These are phyloP conservation scores for Yueomyces sp. DNA, from an alignment of 805 yeast species.

Conservation along the genomic window DNA sequence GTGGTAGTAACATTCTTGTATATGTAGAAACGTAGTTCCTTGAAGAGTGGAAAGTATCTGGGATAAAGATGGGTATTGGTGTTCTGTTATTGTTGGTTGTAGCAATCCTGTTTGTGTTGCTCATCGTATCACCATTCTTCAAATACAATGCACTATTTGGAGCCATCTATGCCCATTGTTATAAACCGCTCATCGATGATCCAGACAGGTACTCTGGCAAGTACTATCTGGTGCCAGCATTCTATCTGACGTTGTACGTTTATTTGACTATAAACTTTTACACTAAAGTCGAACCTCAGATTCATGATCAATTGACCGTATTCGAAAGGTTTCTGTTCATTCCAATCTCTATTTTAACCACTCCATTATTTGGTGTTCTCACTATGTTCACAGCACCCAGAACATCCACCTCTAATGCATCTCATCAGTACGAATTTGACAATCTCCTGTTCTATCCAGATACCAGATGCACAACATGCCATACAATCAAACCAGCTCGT, in stretches of 20 bases:
- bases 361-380: conserved; percentile 10
- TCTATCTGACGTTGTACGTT: conserved; percentile 14
- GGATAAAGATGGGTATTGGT: not conserved
- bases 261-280: conserved; percentile 10
- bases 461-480: conserved; percentile 44
- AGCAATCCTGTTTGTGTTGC: conserved; percentile 1
- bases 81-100: not conserved
- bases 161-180: conserved; percentile 15
- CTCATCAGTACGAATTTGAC: conserved; percentile 28
- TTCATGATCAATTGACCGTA: conserved; percentile 3
- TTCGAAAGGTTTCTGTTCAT: conserved; percentile 12
- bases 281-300: conserved; percentile 5
- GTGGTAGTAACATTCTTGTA: no score
- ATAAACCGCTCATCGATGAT: conserved; percentile 15
- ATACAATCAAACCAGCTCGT: conserved; percentile 52
- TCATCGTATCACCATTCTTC: conserved; percentile 17
- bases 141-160: conserved; percentile 10
- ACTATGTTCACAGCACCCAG: conserved; percentile 12
- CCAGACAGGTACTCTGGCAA: conserved; percentile 14
- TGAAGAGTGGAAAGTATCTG: not conserved
- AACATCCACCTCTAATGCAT: conserved; percentile 1
- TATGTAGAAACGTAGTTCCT: no score
- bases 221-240: conserved; percentile 17
- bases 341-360: conserved; percentile 10
- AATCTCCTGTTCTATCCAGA: conserved; percentile 38